phyloP scores from a whole-genome alignment of 2,329 filamentous ascomycete species.

The Trichoderma aggressivum region DNA sequence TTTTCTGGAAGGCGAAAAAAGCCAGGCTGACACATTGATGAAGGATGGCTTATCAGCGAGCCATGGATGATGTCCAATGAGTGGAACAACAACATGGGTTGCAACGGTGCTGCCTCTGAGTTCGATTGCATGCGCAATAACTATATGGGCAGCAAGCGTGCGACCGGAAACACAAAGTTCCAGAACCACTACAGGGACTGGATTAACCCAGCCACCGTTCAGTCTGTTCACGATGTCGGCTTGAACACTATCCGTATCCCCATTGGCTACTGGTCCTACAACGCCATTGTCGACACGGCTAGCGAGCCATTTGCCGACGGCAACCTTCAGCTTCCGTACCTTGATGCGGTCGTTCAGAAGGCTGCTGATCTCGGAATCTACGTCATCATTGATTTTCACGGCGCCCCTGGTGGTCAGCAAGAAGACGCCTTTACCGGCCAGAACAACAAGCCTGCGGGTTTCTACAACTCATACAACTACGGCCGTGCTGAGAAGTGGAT shows the following conservation, averaged over 20 bases:
- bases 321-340: slow-evolving; percentile 30
- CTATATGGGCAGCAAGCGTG: slow-evolving; percentile 25
- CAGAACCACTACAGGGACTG: slow-evolving; percentile 43
- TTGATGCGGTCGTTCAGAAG: slow-evolving; percentile 32
- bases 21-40: not conserved
- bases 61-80: slow-evolving; percentile 47
- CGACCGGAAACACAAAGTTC: slow-evolving; percentile 45
- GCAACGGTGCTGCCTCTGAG: slow-evolving; percentile 41
- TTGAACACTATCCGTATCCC: slow-evolving; percentile 53
- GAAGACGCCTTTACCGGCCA: slow-evolving; percentile 45
- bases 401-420: slow-evolving; percentile 46
- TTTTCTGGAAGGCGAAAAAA: not conserved
- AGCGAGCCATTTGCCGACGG: slow-evolving; percentile 47
- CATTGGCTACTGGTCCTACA: slow-evolving; percentile 52
- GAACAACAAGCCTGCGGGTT: slow-evolving; percentile 39
- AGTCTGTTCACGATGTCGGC: slow-evolving; percentile 49
- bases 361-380: slow-evolving; percentile 33
- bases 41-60: slow-evolving; percentile 43
- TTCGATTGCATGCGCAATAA: slow-evolving; percentile 48
- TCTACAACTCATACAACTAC: slow-evolving; percentile 56
- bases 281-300: slow-evolving; percentile 43
- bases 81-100: slow-evolving; percentile 47
- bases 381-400: slow-evolving; percentile 38
- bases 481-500: slow-evolving; percentile 53
- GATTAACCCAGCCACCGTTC: slow-evolving; percentile 36